Percentiles rank a stretch among this genome's conserved stretches.
phyloP scores from a whole-genome alignment of 345 rosid genomes.

The Zanthoxylum bungeanum region DNA sequence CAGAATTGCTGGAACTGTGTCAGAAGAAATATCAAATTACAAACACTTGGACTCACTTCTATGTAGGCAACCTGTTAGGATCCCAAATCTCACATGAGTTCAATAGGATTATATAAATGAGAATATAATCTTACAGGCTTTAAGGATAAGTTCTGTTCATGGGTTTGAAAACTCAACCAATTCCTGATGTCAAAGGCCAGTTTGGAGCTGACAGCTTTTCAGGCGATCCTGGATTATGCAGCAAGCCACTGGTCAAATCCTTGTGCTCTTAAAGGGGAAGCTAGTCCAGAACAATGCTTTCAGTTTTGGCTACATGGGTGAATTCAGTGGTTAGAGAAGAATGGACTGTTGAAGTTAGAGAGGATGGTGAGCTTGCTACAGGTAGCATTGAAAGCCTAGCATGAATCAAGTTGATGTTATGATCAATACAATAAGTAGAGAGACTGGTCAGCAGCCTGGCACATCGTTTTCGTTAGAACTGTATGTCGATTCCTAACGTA shows the following conservation, averaged over 20 bases:
- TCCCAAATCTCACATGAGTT: too few species aligned
- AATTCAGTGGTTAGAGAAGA: conserved; percentile 51
- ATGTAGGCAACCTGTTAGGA: too few species aligned
- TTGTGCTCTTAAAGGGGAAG: conserved; percentile 61
- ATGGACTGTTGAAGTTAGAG: conserved; percentile 64
- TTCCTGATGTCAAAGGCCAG: conserved; percentile 40
- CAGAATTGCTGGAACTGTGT: conserved; percentile 30
- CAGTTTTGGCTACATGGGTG: conserved; percentile 54
- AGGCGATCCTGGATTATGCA: conserved; percentile 48
- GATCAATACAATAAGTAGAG: conserved; percentile 41
- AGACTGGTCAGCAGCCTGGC: conserved; percentile 28
- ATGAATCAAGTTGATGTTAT: conserved; percentile 29
- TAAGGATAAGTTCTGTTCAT: too few species aligned
- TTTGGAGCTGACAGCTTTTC: conserved; percentile 39
- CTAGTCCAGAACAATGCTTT: conserved; percentile 40
- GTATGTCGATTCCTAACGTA: background rate
- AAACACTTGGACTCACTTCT: conserved; percentile 41
- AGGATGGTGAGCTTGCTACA: conserved; percentile 51
- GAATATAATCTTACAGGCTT: too few species aligned
- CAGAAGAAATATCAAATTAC: conserved; percentile 43
- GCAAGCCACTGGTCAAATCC: conserved; percentile 30
- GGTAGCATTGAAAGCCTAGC: conserved; percentile 51
- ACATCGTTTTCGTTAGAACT: background rate
- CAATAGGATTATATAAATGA: too few species aligned
- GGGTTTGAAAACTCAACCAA: too few species aligned